Conservation (phyloP, 2,329 filamentous ascomycete genomes). For the Fusarium sp. region DNA sequence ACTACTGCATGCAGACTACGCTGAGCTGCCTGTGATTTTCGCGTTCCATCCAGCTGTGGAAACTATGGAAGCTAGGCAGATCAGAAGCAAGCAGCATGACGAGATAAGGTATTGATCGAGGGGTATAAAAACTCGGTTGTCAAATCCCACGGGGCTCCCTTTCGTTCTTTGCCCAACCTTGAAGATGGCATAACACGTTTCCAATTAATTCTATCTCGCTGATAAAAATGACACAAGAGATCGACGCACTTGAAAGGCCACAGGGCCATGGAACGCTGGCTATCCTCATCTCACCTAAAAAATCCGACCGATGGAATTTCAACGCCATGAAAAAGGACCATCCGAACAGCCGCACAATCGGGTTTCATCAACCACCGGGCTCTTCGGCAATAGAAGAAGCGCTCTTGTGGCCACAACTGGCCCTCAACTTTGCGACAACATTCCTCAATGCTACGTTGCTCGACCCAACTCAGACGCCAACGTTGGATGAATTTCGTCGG, state of each 20-base stretch:
- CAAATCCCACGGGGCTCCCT: background rate
- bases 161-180: background rate
- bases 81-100: background rate
- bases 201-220: background rate
- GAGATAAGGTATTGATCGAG: background rate
- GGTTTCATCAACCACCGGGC: background rate
- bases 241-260: too few relatives aligned
- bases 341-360: background rate
- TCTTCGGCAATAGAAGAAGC: background rate
- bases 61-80: background rate
- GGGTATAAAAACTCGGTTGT: background rate
- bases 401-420: background rate
- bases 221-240: background rate
- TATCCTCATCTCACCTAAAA: background rate
- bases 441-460: background rate
- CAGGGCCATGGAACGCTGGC: background rate
- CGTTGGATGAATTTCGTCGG: background rate
- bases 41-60: background rate
- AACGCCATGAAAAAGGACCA: background rate
- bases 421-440: background rate
- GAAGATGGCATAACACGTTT: background rate
- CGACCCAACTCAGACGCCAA: background rate
- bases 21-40: background rate
- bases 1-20: background rate
- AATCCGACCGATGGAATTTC: background rate